phyloP scores from a whole-genome alignment of 2,329 filamentous ascomycete species.

The Ophiostoma pallidulum region DNA sequence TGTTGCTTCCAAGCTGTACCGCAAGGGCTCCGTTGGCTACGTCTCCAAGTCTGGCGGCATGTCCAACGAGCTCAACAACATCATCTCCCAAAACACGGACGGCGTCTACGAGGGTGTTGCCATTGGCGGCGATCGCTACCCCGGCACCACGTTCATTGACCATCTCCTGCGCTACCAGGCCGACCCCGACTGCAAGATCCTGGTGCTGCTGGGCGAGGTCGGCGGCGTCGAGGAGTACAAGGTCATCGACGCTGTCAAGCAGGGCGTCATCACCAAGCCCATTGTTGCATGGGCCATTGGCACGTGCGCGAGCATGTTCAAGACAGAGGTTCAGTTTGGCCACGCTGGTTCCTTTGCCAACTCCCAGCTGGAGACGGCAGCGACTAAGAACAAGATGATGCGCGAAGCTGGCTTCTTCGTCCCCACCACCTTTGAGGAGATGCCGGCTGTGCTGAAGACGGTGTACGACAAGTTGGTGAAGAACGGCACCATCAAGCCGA shows the following conservation, averaged over 20 bases:
- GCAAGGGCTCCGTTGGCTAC: constrained; percentile 96
- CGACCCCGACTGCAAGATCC: constrained; percentile 96
- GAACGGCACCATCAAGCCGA: constrained; percentile 74
- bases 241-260: constrained; percentile 95
- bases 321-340: constrained; percentile 99
- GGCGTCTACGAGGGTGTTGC: constrained; percentile 99
- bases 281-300: constrained; percentile 99
- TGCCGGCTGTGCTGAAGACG: constrained; percentile 63
- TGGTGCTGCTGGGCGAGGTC: constrained; percentile 91
- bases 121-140: constrained; percentile 98
- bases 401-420: constrained; percentile 89
- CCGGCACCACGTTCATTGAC: constrained; percentile 98
- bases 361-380: constrained; percentile 96
- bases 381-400: constrained; percentile 96
- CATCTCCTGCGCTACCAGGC: constrained; percentile 93
- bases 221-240: constrained; percentile 99
- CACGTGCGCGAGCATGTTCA: constrained; percentile 99
- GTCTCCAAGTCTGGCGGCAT: constrained; percentile 99
- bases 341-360: constrained; percentile 98
- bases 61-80: constrained; percentile 99
- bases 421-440: constrained; percentile 92
- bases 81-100: constrained; percentile 90
- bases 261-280: constrained; percentile 91
- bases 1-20: constrained; percentile 98
- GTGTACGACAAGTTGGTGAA: constrained; percentile 87